Evolutionary conservation across 1,284 basidiomycete species (phyloP), one percentile per base, ranked within the genome.

Genomic region (Malassezia psittaci): DNA sequence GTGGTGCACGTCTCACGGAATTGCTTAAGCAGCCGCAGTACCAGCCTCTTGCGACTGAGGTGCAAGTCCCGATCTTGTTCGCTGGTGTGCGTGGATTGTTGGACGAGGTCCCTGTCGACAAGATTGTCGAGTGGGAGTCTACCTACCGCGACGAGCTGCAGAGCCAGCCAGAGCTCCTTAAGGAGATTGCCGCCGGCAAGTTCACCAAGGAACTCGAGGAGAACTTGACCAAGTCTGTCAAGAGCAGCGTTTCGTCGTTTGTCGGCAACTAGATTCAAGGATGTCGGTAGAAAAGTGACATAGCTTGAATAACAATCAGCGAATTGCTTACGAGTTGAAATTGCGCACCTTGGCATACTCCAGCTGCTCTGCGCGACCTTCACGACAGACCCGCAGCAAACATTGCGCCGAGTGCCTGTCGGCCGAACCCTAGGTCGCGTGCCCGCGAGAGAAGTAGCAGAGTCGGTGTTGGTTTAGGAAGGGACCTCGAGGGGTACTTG

Each of bases 11-110:
- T 83, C 82, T 98, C 62, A 96, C 91, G 65, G 93, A 98, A 82
- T 85, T 98, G 75, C 83, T 98, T 74, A 96, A 96, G 82, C 93
- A 98, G 84, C 90, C 88, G 71, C 93, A 96, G 81, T 96, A 94
- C 81, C 48, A 56, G 13, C 64, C 63, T 45, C 54, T 66, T 58
- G 79, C 89, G 59, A 91, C 86, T 79, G 91, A 96, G 81, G 80
- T 96, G 69, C 91, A 94, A 82, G 89, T 96, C 68, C 93, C 93
- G 65, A 89, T 96, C 77, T 90, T 96, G 81, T 96, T 93, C 78
- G 91, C 91, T 68, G 93, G 93, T 85, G 93, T 96, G 75, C 90
- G 96, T 80, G 66, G 67, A 61, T 61, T 65, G 9, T 54, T 59
- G 66, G 90, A 96, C 77, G 79, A 86, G 49, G 86, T 96, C 78